Evolutionary conservation across 2,329 filamentous ascomycete species (phyloP).

Genomic region (Colletotrichum sp.): DNA sequence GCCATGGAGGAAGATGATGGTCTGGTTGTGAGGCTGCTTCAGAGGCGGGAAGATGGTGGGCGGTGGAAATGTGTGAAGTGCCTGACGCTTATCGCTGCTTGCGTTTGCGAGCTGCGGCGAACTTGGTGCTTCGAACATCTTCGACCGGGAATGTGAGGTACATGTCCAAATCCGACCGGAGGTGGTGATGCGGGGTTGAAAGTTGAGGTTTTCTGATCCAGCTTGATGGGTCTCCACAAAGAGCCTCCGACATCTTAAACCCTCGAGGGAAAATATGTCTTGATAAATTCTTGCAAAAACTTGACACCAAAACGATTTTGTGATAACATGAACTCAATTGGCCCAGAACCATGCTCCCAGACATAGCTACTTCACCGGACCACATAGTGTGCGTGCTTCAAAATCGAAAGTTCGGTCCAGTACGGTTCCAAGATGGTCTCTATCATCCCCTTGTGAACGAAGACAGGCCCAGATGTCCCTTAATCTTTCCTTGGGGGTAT

Average conservation of each 20-base stretch:
- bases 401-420: not conserved
- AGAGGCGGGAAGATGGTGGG: conserved; percentile 27
- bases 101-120: not conserved
- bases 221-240: not conserved
- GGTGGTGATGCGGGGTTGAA: not conserved
- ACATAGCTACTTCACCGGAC: not conserved
- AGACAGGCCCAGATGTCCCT: not conserved
- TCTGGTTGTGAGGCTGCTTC: conserved; percentile 40
- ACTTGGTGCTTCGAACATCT: not conserved
- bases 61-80: conserved; percentile 28
- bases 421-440: conserved; percentile 7
- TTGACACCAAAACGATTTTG: not conserved
- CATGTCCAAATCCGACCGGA: not conserved
- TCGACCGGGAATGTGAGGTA: not conserved
- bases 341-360: not conserved
- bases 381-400: conserved; percentile 1
- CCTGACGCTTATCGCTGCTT: not conserved
- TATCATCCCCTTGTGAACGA: not conserved
- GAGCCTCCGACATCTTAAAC: not conserved
- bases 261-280: not conserved
- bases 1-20: conserved; percentile 55
- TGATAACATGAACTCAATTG: not conserved
- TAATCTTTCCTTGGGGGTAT: not conserved
- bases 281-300: not conserved
- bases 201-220: not conserved